These are phyloP conservation scores for Termitomyces eurrhizus DNA, from an alignment of 768 basidiomycete genomes.

Conservation along the genomic window DNA sequence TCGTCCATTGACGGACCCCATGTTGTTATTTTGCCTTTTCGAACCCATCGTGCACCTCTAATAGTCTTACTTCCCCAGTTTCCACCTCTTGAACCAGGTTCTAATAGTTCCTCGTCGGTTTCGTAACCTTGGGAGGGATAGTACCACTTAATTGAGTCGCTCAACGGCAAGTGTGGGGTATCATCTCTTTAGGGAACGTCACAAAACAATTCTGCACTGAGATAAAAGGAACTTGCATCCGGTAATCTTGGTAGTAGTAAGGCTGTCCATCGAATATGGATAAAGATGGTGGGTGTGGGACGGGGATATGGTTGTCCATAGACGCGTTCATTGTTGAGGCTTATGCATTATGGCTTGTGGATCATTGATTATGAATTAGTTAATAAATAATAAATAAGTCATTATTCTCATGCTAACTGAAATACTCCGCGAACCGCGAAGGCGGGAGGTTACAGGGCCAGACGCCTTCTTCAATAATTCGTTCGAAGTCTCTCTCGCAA, in stretches of 20 bases:
- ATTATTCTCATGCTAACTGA: conserved; percentile 17
- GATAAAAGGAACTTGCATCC: conserved; percentile 20
- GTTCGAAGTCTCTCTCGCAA: conserved; percentile 47
- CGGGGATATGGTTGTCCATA: conserved; percentile 10
- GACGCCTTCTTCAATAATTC: conserved; percentile 33
- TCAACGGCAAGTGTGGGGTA: conserved; percentile 38
- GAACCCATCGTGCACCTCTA: conserved; percentile 77
- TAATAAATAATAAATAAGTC: not conserved
- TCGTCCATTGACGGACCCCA: conserved; percentile 87
- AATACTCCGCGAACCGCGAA: conserved; percentile 27
- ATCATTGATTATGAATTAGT: not conserved
- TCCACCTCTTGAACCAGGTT: conserved; percentile 47
- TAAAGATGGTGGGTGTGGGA: conserved; percentile 6
- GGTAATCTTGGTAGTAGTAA: conserved; percentile 19
- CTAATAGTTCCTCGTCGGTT: conserved; percentile 56
- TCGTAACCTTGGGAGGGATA: conserved; percentile 77
- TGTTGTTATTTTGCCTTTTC: conserved; percentile 74
- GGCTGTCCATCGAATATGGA: not conserved
- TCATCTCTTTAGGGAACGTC: conserved; percentile 11
- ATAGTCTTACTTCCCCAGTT: conserved; percentile 84
- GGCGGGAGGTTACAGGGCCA: conserved; percentile 53
- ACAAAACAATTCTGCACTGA: not conserved
- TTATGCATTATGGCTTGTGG: not conserved
- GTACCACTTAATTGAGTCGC: conserved; percentile 79
- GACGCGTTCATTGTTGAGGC: conserved; percentile 1